Evolutionary conservation across 441 rosid genomes (phyloP), one percentile per base, ranked within the genome.

Genomic region (Brassica hybrid): DNA sequence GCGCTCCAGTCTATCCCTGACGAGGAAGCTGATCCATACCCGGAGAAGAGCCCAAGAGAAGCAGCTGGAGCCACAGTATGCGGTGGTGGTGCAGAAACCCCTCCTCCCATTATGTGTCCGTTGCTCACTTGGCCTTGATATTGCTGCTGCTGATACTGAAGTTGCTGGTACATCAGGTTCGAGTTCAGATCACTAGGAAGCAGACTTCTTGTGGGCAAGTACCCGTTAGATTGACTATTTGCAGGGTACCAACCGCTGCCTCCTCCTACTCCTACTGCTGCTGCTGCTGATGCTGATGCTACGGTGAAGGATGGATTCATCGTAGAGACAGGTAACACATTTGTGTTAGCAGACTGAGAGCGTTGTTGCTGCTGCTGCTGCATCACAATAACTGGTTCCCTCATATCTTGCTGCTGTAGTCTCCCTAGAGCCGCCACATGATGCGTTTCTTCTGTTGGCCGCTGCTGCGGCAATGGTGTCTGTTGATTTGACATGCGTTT

Each of bases 21-120:
- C 9, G 78, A 23, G 11, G 91, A 81, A 23, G 94, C 96, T 7
- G 93, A 88, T 69, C 93, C 92, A 71, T 81, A 78, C 61, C 92
- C 89, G 0, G 94, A 85, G 87, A 93, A 95, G 12, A 93, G 91
- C 4, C 98, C 99, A 30, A 94, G 98, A 41, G 98, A 93, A 12
- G 99, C 88, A 65, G 96, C 96, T 63, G 96, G 91, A n/a, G 96
- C 86, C 48, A 90, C 85, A 6, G 90, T 77, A 23, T 88, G 86
- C 5, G 92, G 80, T 1, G 32, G 32, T 27, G 32, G 32, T 27
- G 85, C 65, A 34, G 76, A 74, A 65, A 3, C 54, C 17, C 18
- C 74, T 17, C 81, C 74, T 19, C 81, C 74, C 13, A 73, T 63
- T 81, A 88, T 84, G 82, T 82, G 85, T 74, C 86, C 84, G 69